Evolutionary conservation across 2,329 filamentous ascomycete species (phyloP).

Genomic region (Phaeosphaeriaceae sp.): DNA sequence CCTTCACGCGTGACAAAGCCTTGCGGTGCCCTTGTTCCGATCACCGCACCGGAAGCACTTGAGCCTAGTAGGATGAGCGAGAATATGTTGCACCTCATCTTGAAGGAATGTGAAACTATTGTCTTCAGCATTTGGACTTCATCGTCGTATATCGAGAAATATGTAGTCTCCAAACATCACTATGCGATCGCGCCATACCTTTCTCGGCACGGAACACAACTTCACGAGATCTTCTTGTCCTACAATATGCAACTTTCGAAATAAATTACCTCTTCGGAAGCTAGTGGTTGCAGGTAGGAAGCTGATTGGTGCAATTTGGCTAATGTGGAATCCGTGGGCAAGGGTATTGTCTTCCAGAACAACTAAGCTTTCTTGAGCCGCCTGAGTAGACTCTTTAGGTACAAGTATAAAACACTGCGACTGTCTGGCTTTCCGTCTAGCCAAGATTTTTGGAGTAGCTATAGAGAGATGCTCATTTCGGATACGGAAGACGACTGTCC

Average conservation of each 20-base stretch:
- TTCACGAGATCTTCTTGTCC: constrained; percentile 2
- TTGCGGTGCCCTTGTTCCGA: constrained; percentile 18
- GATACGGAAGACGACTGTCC: not conserved
- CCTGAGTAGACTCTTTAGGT: not conserved
- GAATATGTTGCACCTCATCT: constrained; percentile 23
- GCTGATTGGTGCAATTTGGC: constrained; percentile 15
- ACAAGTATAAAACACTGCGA: not conserved
- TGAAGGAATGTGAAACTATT: not conserved
- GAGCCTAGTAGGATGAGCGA: constrained; percentile 23
- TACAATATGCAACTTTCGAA: constrained; percentile 4
- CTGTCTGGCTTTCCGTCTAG: not conserved
- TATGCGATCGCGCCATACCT: constrained; percentile 6
- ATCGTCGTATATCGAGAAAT: not conserved
- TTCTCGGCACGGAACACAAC: constrained; percentile 10
- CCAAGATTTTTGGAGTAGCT: not conserved
- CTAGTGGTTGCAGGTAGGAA: not conserved
- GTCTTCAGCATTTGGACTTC: too few species aligned
- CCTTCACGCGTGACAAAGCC: constrained; percentile 61
- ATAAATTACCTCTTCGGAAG: constrained; percentile 14
- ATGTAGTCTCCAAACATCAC: constrained; percentile 9
- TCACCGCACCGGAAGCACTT: constrained; percentile 22
- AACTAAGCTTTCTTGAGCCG: not conserved
- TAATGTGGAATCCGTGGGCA: constrained; percentile 5
- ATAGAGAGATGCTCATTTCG: not conserved
- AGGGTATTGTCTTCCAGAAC: constrained; percentile 13